Conservation (phyloP, 495 filamentous ascomycete genomes). For the Hypoxylon rickii region DNA sequence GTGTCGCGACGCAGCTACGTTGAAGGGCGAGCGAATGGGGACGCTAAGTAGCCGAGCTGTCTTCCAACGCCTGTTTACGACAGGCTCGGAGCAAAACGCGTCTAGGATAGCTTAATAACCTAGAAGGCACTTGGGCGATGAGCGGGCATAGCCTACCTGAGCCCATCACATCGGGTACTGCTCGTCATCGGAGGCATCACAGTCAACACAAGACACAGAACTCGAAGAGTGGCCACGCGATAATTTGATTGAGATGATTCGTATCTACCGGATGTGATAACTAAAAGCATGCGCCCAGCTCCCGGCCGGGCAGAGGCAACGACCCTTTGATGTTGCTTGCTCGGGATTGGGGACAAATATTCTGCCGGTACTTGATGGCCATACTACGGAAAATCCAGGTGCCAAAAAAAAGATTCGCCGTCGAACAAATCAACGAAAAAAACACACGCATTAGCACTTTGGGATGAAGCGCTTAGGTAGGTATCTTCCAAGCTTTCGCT, state of each 20-base stretch:
- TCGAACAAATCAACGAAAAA: slow-evolving; percentile 26
- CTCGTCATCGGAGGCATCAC: too few relatives aligned
- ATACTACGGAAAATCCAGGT: slow-evolving; percentile 15
- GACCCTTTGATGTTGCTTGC: background rate
- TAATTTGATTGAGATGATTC: slow-evolving; percentile 22
- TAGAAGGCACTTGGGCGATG: too few relatives aligned
- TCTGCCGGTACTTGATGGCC: slow-evolving; percentile 6
- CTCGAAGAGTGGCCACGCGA: background rate
- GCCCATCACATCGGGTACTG: too few relatives aligned
- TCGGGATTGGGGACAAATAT: slow-evolving; percentile 8
- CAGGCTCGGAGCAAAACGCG: too few relatives aligned
- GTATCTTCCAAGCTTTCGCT: slow-evolving; percentile 34
- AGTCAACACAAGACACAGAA: background rate
- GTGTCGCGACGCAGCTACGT: too few relatives aligned
- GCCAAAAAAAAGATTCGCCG: slow-evolving; percentile 11
- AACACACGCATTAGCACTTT: slow-evolving; percentile 5
- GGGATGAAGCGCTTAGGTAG: slow-evolving; percentile 28
- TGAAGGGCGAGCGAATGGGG: too few relatives aligned
- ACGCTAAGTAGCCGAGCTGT: too few relatives aligned
- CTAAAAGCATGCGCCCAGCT: slow-evolving; percentile 2
- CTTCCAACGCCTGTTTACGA: too few relatives aligned
- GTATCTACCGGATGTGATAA: slow-evolving; percentile 15
- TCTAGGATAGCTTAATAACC: too few relatives aligned
- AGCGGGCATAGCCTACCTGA: too few relatives aligned
- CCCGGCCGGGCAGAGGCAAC: background rate